These are phyloP conservation scores for Homolaphlyctis polyrhiza DNA, from an alignment of 371 early-diverging fungal genomes.

Conservation along the genomic window DNA sequence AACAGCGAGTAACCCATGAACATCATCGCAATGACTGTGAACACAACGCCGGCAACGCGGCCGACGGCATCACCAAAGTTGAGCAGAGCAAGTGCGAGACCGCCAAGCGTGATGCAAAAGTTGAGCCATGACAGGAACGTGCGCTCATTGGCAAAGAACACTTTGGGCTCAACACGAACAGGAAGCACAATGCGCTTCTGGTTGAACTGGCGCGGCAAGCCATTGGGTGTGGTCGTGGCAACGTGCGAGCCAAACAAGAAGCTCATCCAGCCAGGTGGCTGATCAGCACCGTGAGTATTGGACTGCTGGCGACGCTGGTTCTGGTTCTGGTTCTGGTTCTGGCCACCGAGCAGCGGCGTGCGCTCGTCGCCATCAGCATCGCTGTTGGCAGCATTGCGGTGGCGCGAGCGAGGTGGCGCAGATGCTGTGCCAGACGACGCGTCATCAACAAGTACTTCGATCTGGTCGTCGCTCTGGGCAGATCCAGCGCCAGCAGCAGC, in stretches of 20 bases:
- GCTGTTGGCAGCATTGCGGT: background rate
- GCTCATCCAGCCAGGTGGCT: background rate
- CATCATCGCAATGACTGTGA: slow-evolving; percentile 41
- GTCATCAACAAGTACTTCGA: too few relatives aligned
- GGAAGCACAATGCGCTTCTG: slow-evolving; percentile 64
- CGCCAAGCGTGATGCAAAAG: slow-evolving; percentile 51
- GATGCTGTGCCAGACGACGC: too few relatives aligned
- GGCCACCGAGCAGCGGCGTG: too few relatives aligned
- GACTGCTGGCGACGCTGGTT: too few relatives aligned
- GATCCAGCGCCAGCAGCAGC: too few relatives aligned
- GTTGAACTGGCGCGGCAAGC: background rate
- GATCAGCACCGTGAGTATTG: too few relatives aligned
- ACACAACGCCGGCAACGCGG: slow-evolving; percentile 38
- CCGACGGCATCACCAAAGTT: slow-evolving; percentile 49
- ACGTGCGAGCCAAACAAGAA: background rate
- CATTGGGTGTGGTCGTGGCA: background rate
- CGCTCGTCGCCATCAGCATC: background rate
- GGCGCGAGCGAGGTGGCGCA: background rate
- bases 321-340: too few relatives aligned
- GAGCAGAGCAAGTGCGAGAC: slow-evolving; percentile 44
- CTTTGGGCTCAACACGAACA: slow-evolving; percentile 97
- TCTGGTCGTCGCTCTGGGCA: too few relatives aligned
- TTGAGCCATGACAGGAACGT: slow-evolving; percentile 88
- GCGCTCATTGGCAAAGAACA: slow-evolving; percentile 99
- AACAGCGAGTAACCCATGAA: slow-evolving; percentile 80